Base-by-base conservation (phyloP, 345 rosid genomes). In the Aegle marmelos region DNA sequence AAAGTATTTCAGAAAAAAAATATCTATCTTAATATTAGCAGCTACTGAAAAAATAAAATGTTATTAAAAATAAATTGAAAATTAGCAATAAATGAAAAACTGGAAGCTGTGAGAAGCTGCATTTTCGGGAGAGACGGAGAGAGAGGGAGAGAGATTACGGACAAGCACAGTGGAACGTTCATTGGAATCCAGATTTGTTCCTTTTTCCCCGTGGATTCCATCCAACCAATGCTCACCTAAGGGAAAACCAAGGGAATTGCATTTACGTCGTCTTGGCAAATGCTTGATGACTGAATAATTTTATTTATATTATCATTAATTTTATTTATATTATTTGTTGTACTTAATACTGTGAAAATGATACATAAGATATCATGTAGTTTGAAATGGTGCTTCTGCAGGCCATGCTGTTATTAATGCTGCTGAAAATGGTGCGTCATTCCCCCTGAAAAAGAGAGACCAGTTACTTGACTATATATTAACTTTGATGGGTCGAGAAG, bases 401-500 rank as follows among this genome's bases (percentile, higher is more conserved):
- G 99, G 99, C 74, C 79, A 87, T 74, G 99, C 98, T 85, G 98
- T 95, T 83, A 93, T 93, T 78, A 93, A 89, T 86, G 97, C 98
- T 72, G 88, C 98, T 5, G 96, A 93, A 88, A 91, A 82, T 83
- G 99, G 98, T 65, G 89, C 92, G 75, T 81, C 88, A 74, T 95
- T 95, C 82, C 99, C 98, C n/a, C 79, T 95, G 79, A 91, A 95
- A 87, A 90, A 83, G 84, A 90, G 99, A 83, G 99, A 95, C 78
- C 85, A 75, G 80, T 73, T 95, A 82, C 97, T 95, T 74, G 99
- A 95, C 81, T 95, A 89, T 83, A 88, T 92, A 80, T 82, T 95
- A 84, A 95, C 99, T 75, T 86, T 95, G 84, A 95, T 95, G 99
- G 99, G 99, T 66, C 83, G 92, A 76, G 98, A 95, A 82, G 93